Evolutionary conservation across 2,329 filamentous ascomycete genomes (phyloP).

Genomic region (Fusarium duplospermum): DNA sequence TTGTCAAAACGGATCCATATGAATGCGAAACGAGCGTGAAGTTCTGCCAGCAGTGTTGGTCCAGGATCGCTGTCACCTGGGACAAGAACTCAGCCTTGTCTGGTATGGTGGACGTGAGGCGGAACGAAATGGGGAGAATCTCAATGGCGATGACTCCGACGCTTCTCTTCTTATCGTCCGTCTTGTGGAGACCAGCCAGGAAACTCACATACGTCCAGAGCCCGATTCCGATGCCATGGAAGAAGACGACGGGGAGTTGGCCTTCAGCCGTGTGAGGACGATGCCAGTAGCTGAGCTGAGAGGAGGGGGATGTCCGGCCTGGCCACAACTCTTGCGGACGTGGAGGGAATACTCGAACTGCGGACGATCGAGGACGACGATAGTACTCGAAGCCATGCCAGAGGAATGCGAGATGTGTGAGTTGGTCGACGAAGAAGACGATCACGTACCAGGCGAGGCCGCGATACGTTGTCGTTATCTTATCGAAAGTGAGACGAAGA

Average conservation of each 20-base stretch:
- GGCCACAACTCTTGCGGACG: conserved; percentile 63
- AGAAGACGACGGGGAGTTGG: conserved; percentile 71
- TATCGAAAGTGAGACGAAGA: conserved; percentile 74
- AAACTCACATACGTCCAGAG: conserved; percentile 72
- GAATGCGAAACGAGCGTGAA: conserved; percentile 72
- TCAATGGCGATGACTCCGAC: conserved; percentile 75
- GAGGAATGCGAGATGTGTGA: conserved; percentile 58
- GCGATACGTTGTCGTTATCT: conserved; percentile 69
- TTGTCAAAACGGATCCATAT: conserved; percentile 73
- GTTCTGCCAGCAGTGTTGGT: conserved; percentile 65
- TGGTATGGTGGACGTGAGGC: conserved; percentile 67
- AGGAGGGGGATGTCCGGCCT: conserved; percentile 59
- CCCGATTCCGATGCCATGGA: conserved; percentile 78
- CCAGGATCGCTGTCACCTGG: conserved; percentile 68
- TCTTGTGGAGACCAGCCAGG: conserved; percentile 60
- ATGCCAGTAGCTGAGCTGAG: conserved; percentile 72
- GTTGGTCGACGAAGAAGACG: conserved; percentile 65
- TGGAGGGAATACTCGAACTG: conserved; percentile 65
- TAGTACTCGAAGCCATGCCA: conserved; percentile 65
- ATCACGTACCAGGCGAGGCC: conserved; percentile 73
- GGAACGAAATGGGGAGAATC: conserved; percentile 73
- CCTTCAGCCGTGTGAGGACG: conserved; percentile 64
- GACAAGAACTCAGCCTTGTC: conserved; percentile 63
- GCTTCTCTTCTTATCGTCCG: conserved; percentile 49
- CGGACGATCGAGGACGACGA: conserved; percentile 47